Conservation (phyloP, 495 filamentous ascomycete species). For the Corynascus novoguineensis region DNA sequence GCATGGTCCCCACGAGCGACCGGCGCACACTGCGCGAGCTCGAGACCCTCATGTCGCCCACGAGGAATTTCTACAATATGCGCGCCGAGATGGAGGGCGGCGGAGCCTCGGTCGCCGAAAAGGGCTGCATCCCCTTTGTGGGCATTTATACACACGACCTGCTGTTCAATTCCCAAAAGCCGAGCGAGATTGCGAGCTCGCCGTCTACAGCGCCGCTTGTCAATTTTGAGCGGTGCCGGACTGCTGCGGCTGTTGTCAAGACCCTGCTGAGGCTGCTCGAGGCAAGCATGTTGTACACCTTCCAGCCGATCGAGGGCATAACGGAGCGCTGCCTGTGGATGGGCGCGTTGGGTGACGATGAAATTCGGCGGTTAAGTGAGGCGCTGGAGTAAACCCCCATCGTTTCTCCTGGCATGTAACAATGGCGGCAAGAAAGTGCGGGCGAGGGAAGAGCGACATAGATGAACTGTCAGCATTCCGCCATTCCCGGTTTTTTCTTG, state of each 20-base stretch:
- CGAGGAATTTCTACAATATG: slow-evolving; percentile 85
- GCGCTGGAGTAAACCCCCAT: slow-evolving; percentile 34
- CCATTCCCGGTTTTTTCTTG: no score
- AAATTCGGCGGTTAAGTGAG: slow-evolving; percentile 54
- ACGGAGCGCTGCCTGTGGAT: slow-evolving; percentile 95
- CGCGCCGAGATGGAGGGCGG: slow-evolving; percentile 83
- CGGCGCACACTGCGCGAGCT: slow-evolving; percentile 69
- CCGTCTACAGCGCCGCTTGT: slow-evolving; percentile 68
- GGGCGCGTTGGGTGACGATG: slow-evolving; percentile 76
- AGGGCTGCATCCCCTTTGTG: slow-evolving; percentile 94
- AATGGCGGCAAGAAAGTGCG: no score
- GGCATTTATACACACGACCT: slow-evolving; percentile 93
- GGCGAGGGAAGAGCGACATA: no score
- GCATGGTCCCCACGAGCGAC: slow-evolving; percentile 64
- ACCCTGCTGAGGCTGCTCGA: slow-evolving; percentile 83
- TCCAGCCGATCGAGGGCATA: slow-evolving; percentile 78
- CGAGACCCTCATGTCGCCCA: slow-evolving; percentile 77
- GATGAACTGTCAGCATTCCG: no score
- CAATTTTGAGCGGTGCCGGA: slow-evolving; percentile 93
- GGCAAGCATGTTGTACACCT: slow-evolving; percentile 81
- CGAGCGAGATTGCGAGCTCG: slow-evolving; percentile 59
- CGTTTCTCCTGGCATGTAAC: no score
- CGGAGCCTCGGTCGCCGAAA: slow-evolving; percentile 47
- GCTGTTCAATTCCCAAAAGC: slow-evolving; percentile 92
- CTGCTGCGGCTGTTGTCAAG: slow-evolving; percentile 88